Evolutionary conservation across 352 stramenopile genomes (phyloP).

Genomic region (Globisporangium rhizosaccharum): DNA sequence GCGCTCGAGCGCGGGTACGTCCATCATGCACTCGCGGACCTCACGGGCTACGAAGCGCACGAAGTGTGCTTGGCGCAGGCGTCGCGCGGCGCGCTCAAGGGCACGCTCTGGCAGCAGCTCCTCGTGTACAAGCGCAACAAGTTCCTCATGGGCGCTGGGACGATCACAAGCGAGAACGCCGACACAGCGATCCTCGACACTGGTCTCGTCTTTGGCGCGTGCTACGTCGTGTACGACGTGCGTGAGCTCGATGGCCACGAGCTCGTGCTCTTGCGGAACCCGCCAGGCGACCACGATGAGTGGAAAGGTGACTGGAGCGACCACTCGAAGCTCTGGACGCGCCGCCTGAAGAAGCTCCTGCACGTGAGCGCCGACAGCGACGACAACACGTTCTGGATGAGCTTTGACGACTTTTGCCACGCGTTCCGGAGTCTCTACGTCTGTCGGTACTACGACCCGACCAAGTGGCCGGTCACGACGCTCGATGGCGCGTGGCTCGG

Average conservation of each 20-base stretch:
- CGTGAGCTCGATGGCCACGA: conserved; percentile 77
- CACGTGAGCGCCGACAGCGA: conserved; percentile 49
- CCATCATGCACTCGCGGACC: conserved; percentile 85
- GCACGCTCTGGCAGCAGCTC: conserved; percentile 89
- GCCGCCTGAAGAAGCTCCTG: conserved; percentile 80
- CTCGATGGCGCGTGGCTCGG: conserved; percentile 50
- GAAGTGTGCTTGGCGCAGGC: conserved; percentile 85
- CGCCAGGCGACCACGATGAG: conserved; percentile 87
- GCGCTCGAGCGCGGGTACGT: conserved; percentile 84
- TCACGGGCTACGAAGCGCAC: conserved; percentile 86
- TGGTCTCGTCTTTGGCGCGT: conserved; percentile 87
- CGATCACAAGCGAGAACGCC: conserved; percentile 75
- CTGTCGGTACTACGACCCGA: conserved; percentile 89
- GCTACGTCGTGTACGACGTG: conserved; percentile 91
- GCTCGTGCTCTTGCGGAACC: conserved; percentile 89
- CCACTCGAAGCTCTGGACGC: conserved; percentile 87
- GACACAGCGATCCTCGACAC: conserved; percentile 87
- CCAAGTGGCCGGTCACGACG: conserved; percentile 58
- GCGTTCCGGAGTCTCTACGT: conserved; percentile 90
- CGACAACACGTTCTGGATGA: conserved; percentile 95
- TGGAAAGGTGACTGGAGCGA: conserved; percentile 94
- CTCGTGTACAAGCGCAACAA: conserved; percentile 79
- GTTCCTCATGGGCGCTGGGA: conserved; percentile 89
- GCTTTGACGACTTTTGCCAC: conserved; percentile 92
- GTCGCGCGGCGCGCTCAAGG: conserved; percentile 80